Evolutionary conservation across 257 asterid species (phyloP).

Genomic region (Striga asiatica): DNA sequence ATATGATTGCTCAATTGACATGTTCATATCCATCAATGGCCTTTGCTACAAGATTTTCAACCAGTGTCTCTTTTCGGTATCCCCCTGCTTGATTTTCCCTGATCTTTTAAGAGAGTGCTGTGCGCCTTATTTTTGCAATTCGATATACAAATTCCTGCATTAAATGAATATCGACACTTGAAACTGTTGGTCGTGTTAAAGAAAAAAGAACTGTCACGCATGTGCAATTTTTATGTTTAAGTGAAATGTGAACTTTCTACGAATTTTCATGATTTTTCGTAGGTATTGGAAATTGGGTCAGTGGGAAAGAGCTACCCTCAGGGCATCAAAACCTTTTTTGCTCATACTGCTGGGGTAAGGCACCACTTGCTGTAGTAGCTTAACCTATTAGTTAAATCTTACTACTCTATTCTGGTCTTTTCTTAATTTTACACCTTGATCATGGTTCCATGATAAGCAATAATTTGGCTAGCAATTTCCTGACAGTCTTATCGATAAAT

Average conservation of each 20-base stretch:
- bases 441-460: constrained; percentile 5
- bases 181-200: neutral
- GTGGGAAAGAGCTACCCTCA: constrained; percentile 66
- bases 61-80: neutral
- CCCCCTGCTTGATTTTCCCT: neutral
- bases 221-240: neutral
- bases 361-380: constrained; percentile 15
- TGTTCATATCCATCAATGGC: neutral
- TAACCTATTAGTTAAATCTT: constrained; percentile 7
- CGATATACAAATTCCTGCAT: neutral
- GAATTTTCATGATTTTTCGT: constrained; percentile 18
- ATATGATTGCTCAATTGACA: neutral
- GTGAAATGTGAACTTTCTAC: neutral
- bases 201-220: neutral
- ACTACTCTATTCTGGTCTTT: no score
- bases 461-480: constrained; percentile 4
- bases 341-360: constrained; percentile 77
- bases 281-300: constrained; percentile 96
- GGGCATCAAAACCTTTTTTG: constrained; percentile 52
- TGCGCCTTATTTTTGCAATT: neutral
- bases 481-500: constrained; percentile 7
- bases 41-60: neutral
- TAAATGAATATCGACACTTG: neutral
- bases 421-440: neutral
- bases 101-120: neutral